Conservation (phyloP, 164 flowering plant genomes). For the Nymphaea thermarum region DNA sequence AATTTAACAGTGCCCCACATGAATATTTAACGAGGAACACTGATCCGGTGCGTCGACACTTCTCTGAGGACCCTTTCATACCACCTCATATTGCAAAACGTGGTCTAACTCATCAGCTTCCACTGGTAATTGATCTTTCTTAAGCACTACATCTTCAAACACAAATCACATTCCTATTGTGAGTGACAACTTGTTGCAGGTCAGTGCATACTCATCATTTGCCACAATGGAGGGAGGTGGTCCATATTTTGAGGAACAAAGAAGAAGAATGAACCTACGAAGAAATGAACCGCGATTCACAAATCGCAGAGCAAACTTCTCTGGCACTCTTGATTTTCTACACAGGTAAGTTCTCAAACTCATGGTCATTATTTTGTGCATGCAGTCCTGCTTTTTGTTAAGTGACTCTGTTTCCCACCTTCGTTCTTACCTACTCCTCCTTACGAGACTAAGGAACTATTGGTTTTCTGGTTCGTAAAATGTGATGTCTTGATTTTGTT, state of each 20-base stretch:
- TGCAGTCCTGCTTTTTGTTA: background rate
- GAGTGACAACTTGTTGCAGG: slow-evolving; percentile 27
- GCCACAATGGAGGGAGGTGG: slow-evolving; percentile 67
- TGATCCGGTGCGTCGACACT: background rate
- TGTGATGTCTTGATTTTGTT: slow-evolving; percentile 1
- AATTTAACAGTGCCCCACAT: slow-evolving; percentile 57
- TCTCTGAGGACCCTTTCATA: background rate
- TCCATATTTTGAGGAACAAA: slow-evolving; percentile 58
- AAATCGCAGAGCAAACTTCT: slow-evolving; percentile 85
- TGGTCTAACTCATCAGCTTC: slow-evolving; percentile 64
- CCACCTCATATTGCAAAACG: slow-evolving; percentile 21
- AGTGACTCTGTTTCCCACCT: background rate
- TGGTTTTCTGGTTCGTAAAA: background rate
- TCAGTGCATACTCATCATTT: slow-evolving; percentile 95
- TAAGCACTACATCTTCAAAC: background rate
- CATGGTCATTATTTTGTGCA: background rate
- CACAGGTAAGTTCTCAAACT: slow-evolving; percentile 46
- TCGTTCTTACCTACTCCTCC: background rate
- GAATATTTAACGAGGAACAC: slow-evolving; percentile 31
- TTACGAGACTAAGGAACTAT: no score
- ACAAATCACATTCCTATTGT: background rate
- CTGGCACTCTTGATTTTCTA: slow-evolving; percentile 95
- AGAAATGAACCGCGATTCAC: slow-evolving; percentile 95
- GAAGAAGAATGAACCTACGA: slow-evolving; percentile 66
- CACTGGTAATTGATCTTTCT: slow-evolving; percentile 45